A percentile compares a stretch with the other conserved stretches of the same genome.
Conservation (phyloP, 495 filamentous ascomycete genomes). For the Penicillium salamii region DNA sequence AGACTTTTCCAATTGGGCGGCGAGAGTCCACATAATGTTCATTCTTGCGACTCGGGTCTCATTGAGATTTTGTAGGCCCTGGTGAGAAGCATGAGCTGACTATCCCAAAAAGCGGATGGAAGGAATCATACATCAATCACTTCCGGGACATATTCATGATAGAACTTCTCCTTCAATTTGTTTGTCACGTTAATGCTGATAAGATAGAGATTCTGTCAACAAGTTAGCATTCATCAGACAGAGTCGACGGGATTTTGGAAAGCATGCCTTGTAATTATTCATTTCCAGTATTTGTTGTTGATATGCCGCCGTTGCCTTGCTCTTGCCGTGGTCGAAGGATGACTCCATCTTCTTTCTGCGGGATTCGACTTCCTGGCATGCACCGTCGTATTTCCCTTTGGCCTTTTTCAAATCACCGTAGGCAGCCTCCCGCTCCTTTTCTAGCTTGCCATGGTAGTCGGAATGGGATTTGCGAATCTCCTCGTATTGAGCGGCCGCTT, state of each 20-base stretch:
- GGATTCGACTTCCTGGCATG: constrained; percentile 92
- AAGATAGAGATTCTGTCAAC: constrained; percentile 78
- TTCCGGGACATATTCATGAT: constrained; percentile 93
- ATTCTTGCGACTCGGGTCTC: constrained; percentile 80
- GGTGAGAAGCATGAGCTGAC: background rate
- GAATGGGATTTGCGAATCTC: constrained; percentile 89
- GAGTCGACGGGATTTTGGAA: background rate
- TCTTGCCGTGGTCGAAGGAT: constrained; percentile 76
- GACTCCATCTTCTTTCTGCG: constrained; percentile 91
- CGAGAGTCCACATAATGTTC: constrained; percentile 81
- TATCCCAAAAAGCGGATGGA: constrained; percentile 4
- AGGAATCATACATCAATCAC: constrained; percentile 71
- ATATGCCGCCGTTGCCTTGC: constrained; percentile 84
- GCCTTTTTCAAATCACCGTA: constrained; percentile 85
- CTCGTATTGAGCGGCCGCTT: constrained; percentile 70
- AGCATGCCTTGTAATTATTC: constrained; percentile 81
- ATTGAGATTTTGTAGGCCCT: constrained; percentile 84
- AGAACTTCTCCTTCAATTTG: constrained; percentile 94
- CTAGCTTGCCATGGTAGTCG: constrained; percentile 82
- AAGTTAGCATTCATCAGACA: background rate
- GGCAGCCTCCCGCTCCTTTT: constrained; percentile 79
- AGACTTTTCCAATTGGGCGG: constrained; percentile 70
- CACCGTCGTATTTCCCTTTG: constrained; percentile 88
- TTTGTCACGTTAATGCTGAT: constrained; percentile 95
- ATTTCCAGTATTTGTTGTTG: constrained; percentile 89